Percentiles rank a stretch among this genome's conserved stretches.
phyloP scores from a whole-genome alignment of 768 basidiomycete species.

The Xerocomellus amylosporus region DNA sequence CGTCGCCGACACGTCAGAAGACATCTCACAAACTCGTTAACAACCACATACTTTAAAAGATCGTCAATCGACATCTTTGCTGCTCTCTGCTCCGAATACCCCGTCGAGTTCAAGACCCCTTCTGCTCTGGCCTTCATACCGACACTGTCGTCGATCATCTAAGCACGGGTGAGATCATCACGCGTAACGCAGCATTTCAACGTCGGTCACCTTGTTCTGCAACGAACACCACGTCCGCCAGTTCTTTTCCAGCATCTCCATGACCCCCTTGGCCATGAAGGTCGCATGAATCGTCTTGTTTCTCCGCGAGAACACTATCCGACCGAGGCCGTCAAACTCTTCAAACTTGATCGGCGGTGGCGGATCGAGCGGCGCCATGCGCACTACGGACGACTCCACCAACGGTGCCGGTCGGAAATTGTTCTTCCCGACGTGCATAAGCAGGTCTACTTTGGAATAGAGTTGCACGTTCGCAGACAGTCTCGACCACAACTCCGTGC shows the following conservation, averaged over 20 bases:
- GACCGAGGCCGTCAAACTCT: slow-evolving; percentile 93
- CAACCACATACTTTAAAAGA: slow-evolving; percentile 67
- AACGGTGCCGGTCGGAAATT: slow-evolving; percentile 95
- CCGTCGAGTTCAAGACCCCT: slow-evolving; percentile 66
- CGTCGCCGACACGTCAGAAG: not conserved
- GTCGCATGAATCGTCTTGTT: slow-evolving; percentile 90
- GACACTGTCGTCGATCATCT: slow-evolving; percentile 70
- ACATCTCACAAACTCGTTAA: not conserved
- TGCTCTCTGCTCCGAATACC: slow-evolving; percentile 73
- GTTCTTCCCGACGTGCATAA: slow-evolving; percentile 95
- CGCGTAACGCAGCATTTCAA: not conserved
- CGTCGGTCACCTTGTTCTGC: slow-evolving; percentile 53
- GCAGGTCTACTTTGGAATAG: slow-evolving; percentile 92
- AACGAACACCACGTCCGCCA: slow-evolving; percentile 90
- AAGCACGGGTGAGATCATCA: not conserved
- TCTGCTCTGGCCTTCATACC: slow-evolving; percentile 72
- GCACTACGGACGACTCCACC: slow-evolving; percentile 91
- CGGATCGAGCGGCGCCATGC: slow-evolving; percentile 88
- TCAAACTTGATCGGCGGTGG: slow-evolving; percentile 95
- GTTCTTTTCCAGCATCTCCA: slow-evolving; percentile 92
- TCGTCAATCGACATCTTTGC: slow-evolving; percentile 95
- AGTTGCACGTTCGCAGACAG: slow-evolving; percentile 96
- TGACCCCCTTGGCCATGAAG: slow-evolving; percentile 92
- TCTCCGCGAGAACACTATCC: slow-evolving; percentile 84
- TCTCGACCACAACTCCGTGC: slow-evolving; percentile 86